Evolutionary conservation across 1,284 basidiomycete species (phyloP).

Genomic region (Takashimella tepidaria): DNA sequence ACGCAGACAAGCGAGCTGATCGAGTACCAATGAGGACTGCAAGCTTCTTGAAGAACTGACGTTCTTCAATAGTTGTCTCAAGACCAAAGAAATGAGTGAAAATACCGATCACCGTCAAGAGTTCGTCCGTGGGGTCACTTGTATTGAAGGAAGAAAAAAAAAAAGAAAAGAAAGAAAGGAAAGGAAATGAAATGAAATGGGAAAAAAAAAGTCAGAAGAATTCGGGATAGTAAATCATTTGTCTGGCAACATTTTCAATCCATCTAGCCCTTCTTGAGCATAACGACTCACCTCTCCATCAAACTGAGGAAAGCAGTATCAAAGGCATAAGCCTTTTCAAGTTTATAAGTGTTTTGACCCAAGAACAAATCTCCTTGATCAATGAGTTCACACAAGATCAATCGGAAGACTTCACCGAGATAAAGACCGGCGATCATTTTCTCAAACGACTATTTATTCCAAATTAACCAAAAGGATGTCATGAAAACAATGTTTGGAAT

Average conservation of each 20-base stretch:
- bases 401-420: constrained; percentile 89
- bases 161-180: background rate
- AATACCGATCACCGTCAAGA: constrained; percentile 91
- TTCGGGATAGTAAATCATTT: no score
- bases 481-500: background rate
- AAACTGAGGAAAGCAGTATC: constrained; percentile 96
- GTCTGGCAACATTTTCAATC: background rate
- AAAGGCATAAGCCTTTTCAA: constrained; percentile 85
- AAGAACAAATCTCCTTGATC: constrained; percentile 96
- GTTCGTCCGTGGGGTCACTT: constrained; percentile 94
- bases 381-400: constrained; percentile 91
- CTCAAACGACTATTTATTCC: constrained; percentile 57
- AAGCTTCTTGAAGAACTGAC: constrained; percentile 89
- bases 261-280: background rate
- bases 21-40: constrained; percentile 84
- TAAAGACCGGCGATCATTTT: constrained; percentile 99
- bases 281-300: constrained; percentile 83
- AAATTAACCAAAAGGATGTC: background rate
- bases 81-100: constrained; percentile 93
- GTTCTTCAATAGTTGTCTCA: constrained; percentile 87
- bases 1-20: constrained; percentile 80
- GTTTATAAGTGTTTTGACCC: constrained; percentile 96
- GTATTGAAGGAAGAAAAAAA: background rate
- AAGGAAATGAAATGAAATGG: background rate
- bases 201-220: background rate